Percentiles rank a stretch among this genome's conserved stretches.
These are phyloP conservation scores for Xylaria digitata DNA, from an alignment of 2,329 filamentous ascomycete genomes.

Conservation along the genomic window DNA sequence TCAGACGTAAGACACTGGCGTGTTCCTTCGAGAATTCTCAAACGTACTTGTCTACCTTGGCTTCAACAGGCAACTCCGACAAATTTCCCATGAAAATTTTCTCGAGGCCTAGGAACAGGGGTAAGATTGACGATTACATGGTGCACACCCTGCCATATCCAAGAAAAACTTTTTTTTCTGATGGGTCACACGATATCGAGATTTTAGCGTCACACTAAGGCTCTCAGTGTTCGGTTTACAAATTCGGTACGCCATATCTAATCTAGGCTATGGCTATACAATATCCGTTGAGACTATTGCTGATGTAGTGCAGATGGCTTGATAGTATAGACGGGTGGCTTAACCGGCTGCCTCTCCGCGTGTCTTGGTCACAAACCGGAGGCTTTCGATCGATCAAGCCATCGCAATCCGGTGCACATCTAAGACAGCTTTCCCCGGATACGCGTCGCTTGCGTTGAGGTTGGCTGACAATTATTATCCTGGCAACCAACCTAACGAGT, in stretches of 20 bases:
- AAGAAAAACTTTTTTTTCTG: slow-evolving; percentile 21
- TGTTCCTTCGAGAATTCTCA: not conserved
- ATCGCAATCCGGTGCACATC: too few species aligned
- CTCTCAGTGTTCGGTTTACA: not conserved
- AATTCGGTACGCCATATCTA: not conserved
- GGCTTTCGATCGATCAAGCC: not conserved
- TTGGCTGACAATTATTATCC: slow-evolving; percentile 12
- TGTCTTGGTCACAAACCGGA: not conserved
- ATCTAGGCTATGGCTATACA: not conserved
- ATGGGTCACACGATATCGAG: slow-evolving; percentile 21
- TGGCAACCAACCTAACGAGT: not conserved
- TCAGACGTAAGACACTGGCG: not conserved
- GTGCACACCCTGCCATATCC: not conserved
- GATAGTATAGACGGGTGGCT: slow-evolving; percentile 18
- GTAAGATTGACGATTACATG: not conserved
- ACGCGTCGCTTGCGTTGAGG: slow-evolving; percentile 1
- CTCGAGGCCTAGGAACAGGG: slow-evolving; percentile 14
- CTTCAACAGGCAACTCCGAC: not conserved
- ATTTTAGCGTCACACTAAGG: slow-evolving; percentile 18
- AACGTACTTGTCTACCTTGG: not conserved
- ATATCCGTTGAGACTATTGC: slow-evolving; percentile 13
- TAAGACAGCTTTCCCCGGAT: slow-evolving; percentile 11
- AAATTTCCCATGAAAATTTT: not conserved
- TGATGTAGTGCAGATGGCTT: not conserved
- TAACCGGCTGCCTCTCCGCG: slow-evolving; percentile 5